Conservation (phyloP, 2,329 filamentous ascomycete species). For the Exophiala sp. region DNA sequence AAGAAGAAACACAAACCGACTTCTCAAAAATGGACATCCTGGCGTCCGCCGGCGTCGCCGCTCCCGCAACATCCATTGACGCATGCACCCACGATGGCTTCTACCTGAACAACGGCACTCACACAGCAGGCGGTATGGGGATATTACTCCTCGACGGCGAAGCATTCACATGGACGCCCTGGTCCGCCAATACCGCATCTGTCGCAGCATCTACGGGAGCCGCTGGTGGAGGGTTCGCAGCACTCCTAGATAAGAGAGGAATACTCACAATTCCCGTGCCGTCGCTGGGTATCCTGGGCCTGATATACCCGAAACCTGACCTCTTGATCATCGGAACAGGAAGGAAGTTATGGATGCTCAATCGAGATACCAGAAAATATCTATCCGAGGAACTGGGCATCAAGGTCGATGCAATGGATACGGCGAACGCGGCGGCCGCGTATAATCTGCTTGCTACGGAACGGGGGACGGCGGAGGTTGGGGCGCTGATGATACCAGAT, state of each 20-base stretch:
- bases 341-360: constrained; percentile 68
- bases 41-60: constrained; percentile 67
- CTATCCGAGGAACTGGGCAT: constrained; percentile 70
- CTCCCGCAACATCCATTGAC: constrained; percentile 79
- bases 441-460: constrained; percentile 96
- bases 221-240: not conserved
- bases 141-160: constrained; percentile 80
- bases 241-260: constrained; percentile 12
- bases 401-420: constrained; percentile 83
- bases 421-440: constrained; percentile 86
- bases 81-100: constrained; percentile 81
- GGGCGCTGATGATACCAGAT: constrained; percentile 41
- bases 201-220: not conserved
- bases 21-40: constrained; percentile 77
- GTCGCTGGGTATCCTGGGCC: constrained; percentile 25
- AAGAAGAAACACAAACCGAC: constrained; percentile 65
- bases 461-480: constrained; percentile 64
- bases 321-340: constrained; percentile 87
- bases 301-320: constrained; percentile 52
- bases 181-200: constrained; percentile 42
- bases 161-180: constrained; percentile 84
- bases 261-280: constrained; percentile 16
- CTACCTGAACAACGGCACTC: constrained; percentile 75
- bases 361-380: constrained; percentile 66
- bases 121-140: constrained; percentile 65